Conservation (phyloP, 2,329 filamentous ascomycete genomes). For the Pseudogymnoascus sp. region DNA sequence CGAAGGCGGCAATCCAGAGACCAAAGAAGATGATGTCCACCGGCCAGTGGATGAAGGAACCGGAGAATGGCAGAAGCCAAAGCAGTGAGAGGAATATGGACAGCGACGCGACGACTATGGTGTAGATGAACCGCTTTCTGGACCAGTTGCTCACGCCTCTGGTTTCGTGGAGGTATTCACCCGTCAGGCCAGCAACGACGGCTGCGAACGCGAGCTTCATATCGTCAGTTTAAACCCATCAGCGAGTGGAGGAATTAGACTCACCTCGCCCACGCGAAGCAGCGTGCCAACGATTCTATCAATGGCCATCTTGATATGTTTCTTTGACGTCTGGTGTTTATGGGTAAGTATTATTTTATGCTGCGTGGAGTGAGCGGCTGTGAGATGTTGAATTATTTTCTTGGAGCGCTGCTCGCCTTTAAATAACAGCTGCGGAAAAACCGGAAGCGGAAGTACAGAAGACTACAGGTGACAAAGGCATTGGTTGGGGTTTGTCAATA, state of each 20-base stretch:
- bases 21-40: slow-evolving; percentile 62
- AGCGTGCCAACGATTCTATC: slow-evolving; percentile 33
- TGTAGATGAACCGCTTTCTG: slow-evolving; percentile 65
- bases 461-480: background rate
- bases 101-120: slow-evolving; percentile 62
- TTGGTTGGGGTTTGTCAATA: background rate
- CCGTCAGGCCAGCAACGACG: slow-evolving; percentile 64
- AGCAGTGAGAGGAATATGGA: slow-evolving; percentile 62
- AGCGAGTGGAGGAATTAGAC: background rate
- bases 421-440: background rate
- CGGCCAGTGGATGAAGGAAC: slow-evolving; percentile 62
- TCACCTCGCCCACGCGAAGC: slow-evolving; percentile 25
- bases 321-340: background rate
- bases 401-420: background rate
- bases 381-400: background rate
- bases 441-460: background rate
- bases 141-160: slow-evolving; percentile 43
- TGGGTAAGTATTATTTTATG: background rate
- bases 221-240: slow-evolving; percentile 23
- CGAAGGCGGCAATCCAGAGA: slow-evolving; percentile 51
- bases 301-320: slow-evolving; percentile 30
- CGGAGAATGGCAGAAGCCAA: slow-evolving; percentile 65
- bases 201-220: slow-evolving; percentile 63
- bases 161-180: slow-evolving; percentile 51
- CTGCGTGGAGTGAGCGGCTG: background rate